Evolutionary conservation across 805 yeast species (phyloP), one percentile per base, ranked within the genome.

Genomic region (Candida sonorensis): DNA sequence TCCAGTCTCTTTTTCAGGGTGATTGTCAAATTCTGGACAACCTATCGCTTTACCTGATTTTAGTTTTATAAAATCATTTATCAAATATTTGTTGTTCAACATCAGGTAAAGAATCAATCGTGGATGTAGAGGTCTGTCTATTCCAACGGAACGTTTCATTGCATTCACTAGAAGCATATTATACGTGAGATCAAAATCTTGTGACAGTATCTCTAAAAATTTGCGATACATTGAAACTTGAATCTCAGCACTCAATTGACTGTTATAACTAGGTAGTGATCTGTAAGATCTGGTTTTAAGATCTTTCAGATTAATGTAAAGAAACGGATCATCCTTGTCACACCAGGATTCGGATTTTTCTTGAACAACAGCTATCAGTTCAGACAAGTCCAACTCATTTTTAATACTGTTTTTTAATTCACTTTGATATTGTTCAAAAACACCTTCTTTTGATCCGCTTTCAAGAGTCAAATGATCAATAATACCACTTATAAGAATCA

Each of bases 171-270:
- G 30, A 18, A 76, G 48, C 42, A 66, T 61, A 2, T 53, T 35
- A 47, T 72, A 75, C 0, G 72, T 59, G 11, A 46, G 38, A 10
- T 44, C 42, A 1, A 46, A 30, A 33, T 46, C 49, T 17, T 38
- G 19, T 7, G 55, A 35, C 21, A 77, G 41, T 2, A 54, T 36
- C 14, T 61, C 67, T 5, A 78, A 41, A 31, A 81, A 64, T 26
- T 61, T 53, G 14, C 72, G 58, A 49, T 82, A 82, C 41, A 75
- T 68, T 55, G 66, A 64, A 4, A 78, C 75, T 56, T 82, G 92
- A n/a, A 65, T 37, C 44, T 68, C 67, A 2, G 82, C 67, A 5
- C 69, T 61, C 4, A 55, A 46, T 10, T 72, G 37, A 1, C 76
- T 79, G 10, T 72, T 64, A 1, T 53, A 44, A 40, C 75, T 81